Conservation (phyloP, 305 asterid genomes). For the Solanum hybrid region DNA sequence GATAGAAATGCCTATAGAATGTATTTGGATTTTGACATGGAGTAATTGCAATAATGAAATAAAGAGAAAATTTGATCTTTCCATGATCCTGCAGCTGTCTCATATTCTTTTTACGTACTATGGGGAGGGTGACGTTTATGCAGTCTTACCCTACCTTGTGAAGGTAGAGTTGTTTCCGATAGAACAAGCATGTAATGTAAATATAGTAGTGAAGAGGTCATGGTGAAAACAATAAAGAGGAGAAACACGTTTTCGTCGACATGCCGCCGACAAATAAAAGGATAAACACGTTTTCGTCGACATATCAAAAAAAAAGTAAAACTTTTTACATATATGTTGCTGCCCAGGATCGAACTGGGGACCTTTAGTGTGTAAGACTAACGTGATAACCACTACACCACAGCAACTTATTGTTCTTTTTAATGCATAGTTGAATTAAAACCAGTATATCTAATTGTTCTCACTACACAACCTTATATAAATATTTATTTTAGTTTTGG, state of each 20-base stretch:
- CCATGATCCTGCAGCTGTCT: background rate
- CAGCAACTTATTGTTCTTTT: background rate
- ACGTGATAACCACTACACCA: slow-evolving; percentile 34
- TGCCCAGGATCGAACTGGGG: slow-evolving; percentile 25
- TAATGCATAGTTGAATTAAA: too few relatives aligned
- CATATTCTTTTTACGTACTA: background rate
- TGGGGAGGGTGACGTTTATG: background rate
- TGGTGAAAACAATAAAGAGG: background rate
- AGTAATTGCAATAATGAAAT: slow-evolving; percentile 17
- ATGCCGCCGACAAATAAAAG: too few relatives aligned
- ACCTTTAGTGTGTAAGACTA: slow-evolving; percentile 8
- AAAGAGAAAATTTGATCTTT: background rate
- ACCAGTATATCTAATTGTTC: background rate
- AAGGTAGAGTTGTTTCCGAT: background rate
- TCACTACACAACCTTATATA: too few relatives aligned
- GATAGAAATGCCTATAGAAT: slow-evolving; percentile 78
- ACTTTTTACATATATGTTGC: background rate
- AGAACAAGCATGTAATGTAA: background rate
- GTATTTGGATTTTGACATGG: slow-evolving; percentile 51
- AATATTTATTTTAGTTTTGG: background rate
- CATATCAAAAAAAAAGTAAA: background rate
- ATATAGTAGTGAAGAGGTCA: background rate
- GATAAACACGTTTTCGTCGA: too few relatives aligned
- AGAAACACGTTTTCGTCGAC: background rate
- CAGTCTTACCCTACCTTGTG: background rate